Percentiles rank a stretch among this genome's conserved stretches.
Evolutionary conservation across 75 land plant species (phyloP).

Genomic region (Azolla pinnata): DNA sequence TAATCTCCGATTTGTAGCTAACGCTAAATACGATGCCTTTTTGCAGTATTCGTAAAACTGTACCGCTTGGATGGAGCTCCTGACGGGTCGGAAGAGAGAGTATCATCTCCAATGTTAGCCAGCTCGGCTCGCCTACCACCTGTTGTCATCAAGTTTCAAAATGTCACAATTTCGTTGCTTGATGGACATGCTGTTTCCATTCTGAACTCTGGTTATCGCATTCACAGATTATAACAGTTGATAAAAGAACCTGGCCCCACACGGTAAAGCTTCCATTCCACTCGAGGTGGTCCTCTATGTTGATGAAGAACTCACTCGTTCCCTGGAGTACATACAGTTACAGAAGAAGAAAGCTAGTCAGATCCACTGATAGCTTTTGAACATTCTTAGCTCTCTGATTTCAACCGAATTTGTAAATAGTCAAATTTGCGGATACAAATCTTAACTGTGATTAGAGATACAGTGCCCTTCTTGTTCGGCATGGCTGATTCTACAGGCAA

Average conservation of each 20-base stretch:
- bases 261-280: slow-evolving; percentile 37
- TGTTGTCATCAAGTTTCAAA: neutral
- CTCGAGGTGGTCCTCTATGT: slow-evolving; percentile 31
- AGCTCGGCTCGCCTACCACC: slow-evolving; percentile 14
- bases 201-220: neutral
- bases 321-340: slow-evolving; percentile 21
- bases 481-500: slow-evolving; percentile 20
- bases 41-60: slow-evolving; percentile 24
- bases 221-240: neutral
- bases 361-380: no score
- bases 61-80: slow-evolving; percentile 33
- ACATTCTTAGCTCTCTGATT: no score
- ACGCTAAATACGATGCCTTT: slow-evolving; percentile 12
- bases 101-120: slow-evolving; percentile 12
- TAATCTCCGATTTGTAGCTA: neutral
- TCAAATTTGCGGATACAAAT: no score
- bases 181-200: no score
- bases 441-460: slow-evolving; percentile 26
- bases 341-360: no score
- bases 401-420: no score
- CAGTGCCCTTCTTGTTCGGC: slow-evolving; percentile 20
- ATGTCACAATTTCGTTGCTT: no score
- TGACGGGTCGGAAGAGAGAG: slow-evolving; percentile 31
- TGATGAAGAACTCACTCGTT: slow-evolving; percentile 42
- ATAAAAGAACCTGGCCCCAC: slow-evolving; percentile 28